A percentile compares a stretch with the other conserved stretches of the same genome.
These are phyloP conservation scores for Grosmannia huntii DNA, from an alignment of 2,329 filamentous ascomycete genomes.

Conservation along the genomic window DNA sequence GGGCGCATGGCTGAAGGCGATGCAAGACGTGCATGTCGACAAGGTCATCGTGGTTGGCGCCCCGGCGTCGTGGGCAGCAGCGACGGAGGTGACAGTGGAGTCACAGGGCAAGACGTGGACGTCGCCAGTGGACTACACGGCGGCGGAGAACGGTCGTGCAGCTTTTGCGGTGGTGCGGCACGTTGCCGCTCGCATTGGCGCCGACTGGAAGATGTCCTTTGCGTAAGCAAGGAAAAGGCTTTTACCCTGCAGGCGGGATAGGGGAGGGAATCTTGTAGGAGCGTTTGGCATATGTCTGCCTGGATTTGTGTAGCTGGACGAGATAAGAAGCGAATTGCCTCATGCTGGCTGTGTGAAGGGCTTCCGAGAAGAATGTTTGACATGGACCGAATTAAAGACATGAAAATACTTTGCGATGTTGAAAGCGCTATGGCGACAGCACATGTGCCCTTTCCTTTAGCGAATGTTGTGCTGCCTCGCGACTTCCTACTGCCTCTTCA, in stretches of 20 bases:
- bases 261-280: neutral
- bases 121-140: slow-evolving; percentile 47
- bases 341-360: neutral
- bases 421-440: neutral
- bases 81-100: slow-evolving; percentile 43
- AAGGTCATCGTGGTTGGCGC: slow-evolving; percentile 76
- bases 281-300: neutral
- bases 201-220: slow-evolving; percentile 36
- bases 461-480: neutral
- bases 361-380: neutral
- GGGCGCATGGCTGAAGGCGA: slow-evolving; percentile 63
- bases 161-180: slow-evolving; percentile 40
- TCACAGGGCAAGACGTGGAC: slow-evolving; percentile 40
- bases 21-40: slow-evolving; percentile 68
- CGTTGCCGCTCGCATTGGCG: slow-evolving; percentile 37
- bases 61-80: slow-evolving; percentile 56
- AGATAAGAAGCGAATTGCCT: neutral
- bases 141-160: slow-evolving; percentile 31
- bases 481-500: neutral
- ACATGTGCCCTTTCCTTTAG: neutral
- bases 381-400: neutral
- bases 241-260: neutral
- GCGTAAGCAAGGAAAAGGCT: slow-evolving; percentile 11
- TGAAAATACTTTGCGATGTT: neutral
- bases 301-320: neutral